These are phyloP conservation scores for Suillus brevipes DNA, from an alignment of 768 basidiomycete genomes.

Conservation along the genomic window DNA sequence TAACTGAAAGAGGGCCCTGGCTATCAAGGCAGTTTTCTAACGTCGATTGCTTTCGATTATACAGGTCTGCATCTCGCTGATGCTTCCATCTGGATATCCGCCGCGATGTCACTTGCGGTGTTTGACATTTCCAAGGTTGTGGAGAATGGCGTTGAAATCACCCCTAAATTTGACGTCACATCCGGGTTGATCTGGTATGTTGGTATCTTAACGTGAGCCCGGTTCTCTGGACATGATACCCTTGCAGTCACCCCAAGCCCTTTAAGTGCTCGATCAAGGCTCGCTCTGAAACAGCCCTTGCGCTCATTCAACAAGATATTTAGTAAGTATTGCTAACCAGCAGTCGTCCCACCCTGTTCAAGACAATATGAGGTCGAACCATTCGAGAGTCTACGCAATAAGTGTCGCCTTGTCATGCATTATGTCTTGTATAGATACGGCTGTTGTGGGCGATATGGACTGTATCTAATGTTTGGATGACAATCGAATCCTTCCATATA, in stretches of 20 bases:
- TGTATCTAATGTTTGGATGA: conserved; percentile 60
- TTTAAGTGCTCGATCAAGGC: conserved; percentile 62
- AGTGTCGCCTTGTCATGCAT: conserved; percentile 63
- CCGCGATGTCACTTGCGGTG: conserved; percentile 43
- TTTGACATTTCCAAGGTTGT: conserved; percentile 44
- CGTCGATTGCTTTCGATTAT: background rate
- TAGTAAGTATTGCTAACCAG: conserved; percentile 19
- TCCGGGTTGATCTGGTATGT: conserved; percentile 48
- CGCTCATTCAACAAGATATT: conserved; percentile 49
- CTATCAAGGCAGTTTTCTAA: background rate
- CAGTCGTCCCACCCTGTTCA: no score
- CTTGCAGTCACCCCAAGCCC: conserved; percentile 58
- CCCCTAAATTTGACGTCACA: conserved; percentile 43
- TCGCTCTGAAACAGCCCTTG: conserved; percentile 54
- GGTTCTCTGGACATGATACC: conserved; percentile 1
- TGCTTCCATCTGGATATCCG: conserved; percentile 25
- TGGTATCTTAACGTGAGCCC: background rate
- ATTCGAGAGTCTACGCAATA: conserved; percentile 91
- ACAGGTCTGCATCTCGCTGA: conserved; percentile 33
- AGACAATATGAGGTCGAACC: conserved; percentile 37
- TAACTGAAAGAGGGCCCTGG: background rate
- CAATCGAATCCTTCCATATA: background rate
- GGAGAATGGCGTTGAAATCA: conserved; percentile 42
- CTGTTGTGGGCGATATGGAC: background rate
- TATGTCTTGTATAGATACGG: background rate